Base-by-base conservation (phyloP, 495 filamentous ascomycete species). In the Sabuloglossum arenarium region DNA sequence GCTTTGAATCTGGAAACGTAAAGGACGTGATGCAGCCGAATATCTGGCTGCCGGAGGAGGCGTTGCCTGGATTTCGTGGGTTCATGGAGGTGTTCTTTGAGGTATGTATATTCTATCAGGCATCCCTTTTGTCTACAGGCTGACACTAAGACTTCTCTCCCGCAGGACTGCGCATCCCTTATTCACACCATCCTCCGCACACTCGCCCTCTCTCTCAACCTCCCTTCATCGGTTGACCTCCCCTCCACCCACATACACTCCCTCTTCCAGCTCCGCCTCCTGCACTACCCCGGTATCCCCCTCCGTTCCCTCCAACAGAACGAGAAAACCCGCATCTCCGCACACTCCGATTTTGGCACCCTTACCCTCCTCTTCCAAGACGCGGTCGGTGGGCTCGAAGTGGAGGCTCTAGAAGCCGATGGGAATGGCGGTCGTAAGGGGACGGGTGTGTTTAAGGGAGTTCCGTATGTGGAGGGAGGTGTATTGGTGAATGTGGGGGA, bases 1-100 rank as follows among this genome's bases (percentile, higher is more conserved):
- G 74, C 59, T 85, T 78, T 60, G 82, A 85, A 56, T 79, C 79
- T 56, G 81, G 81, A 10, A 81, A 75, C 58, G 73, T 79, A 32
- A 61, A 72, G 2, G 75, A 79, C 55, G 31, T 62, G 10, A 56
- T 62, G 23, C 77, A 82, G 59, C 78, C 79, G 9, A 86, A 85
- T 56, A 72, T 82, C 59, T 85, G 80, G 80, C 64, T 79, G 8
- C 77, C 78, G 1, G 72, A 81, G 32, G 65, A 73, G 0, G 61
- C 65, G 0, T 67, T 86, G 3, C 78, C 79, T 0, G 79, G 75
- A 3, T 84, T 84, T 61, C 71, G 73, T 12, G 60, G 63, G 32
- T 83, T 81, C 61, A 47, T 47, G 45, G 45, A 47, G 45, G 4
- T 8, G 3, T 23, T 47, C n/a, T 47, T 47, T 27, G 45, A 47